phyloP scores from a whole-genome alignment of 345 rosid species.

The Citrus trifoliata region DNA sequence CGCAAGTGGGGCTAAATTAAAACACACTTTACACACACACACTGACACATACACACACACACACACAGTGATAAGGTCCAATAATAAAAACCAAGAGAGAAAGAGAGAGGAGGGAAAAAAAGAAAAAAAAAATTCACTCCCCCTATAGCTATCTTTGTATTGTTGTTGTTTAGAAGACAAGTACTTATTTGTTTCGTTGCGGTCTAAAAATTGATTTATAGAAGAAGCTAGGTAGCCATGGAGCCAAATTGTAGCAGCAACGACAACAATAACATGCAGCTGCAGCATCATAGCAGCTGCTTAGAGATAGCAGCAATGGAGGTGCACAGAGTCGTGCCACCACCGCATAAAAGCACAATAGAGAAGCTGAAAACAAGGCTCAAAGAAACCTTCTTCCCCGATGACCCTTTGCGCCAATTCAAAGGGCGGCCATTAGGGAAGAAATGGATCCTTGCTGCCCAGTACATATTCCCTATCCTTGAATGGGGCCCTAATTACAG shows the following conservation, averaged over 20 bases:
- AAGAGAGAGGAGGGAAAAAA: background rate
- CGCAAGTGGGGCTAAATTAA: slow-evolving; percentile 12
- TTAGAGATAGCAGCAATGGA: slow-evolving; percentile 54
- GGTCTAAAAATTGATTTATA: slow-evolving; percentile 26
- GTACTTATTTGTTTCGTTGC: slow-evolving; percentile 25
- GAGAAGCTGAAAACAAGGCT: slow-evolving; percentile 56
- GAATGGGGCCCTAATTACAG: slow-evolving; percentile 85
- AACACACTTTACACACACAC: background rate
- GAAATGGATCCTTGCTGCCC: slow-evolving; percentile 65
- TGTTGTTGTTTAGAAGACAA: background rate
- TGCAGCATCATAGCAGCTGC: slow-evolving; percentile 1
- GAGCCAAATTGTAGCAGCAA: slow-evolving; percentile 24
- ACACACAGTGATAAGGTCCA: slow-evolving; percentile 1
- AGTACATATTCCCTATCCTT: slow-evolving; percentile 81
- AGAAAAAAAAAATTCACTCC: background rate
- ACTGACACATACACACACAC: background rate
- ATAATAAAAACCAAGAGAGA: background rate
- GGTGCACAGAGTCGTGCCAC: slow-evolving; percentile 67
- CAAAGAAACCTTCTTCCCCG: slow-evolving; percentile 91
- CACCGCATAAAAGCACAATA: slow-evolving; percentile 61
- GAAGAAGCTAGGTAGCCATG: slow-evolving; percentile 12
- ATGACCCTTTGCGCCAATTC: slow-evolving; percentile 93
- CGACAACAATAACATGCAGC: background rate
- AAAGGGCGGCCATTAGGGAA: slow-evolving; percentile 56
- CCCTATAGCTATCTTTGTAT: background rate